Percentiles rank a stretch among this genome's conserved stretches.
These are phyloP conservation scores for Nymphaea colorata DNA, from an alignment of 164 flowering plant species.

Conservation along the genomic window DNA sequence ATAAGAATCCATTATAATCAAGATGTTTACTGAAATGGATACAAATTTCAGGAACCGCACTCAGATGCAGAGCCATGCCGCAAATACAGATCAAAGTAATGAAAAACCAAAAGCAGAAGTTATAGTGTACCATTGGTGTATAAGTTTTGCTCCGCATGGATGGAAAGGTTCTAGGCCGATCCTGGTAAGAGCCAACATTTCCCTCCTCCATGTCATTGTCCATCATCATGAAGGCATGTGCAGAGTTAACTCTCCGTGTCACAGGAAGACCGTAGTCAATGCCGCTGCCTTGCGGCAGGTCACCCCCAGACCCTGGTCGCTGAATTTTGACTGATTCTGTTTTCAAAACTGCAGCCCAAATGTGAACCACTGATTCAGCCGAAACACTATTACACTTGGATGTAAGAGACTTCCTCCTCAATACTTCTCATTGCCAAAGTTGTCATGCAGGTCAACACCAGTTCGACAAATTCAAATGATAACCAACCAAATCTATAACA, in stretches of 20 bases:
- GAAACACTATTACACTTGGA: not conserved
- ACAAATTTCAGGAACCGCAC: no score
- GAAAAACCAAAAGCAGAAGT: not conserved
- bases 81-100: no score
- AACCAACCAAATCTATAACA: not conserved
- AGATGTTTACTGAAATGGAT: no score
- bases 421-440: not conserved
- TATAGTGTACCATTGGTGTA: constrained; percentile 53
- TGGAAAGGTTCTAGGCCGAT: constrained; percentile 75
- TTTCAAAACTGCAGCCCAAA: not conserved
- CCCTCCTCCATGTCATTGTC: constrained; percentile 75
- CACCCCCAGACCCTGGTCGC: constrained; percentile 86
- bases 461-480: not conserved
- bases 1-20: no score
- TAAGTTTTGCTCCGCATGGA: constrained; percentile 71
- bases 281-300: constrained; percentile 55
- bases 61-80: no score
- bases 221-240: constrained; percentile 41
- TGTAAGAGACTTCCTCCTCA: no score
- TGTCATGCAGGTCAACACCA: not conserved
- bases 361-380: not conserved
- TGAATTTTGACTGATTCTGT: constrained; percentile 45
- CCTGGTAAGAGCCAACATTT: constrained; percentile 45
- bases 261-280: constrained; percentile 43
- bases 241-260: constrained; percentile 59